phyloP scores from a whole-genome alignment of 1,284 basidiomycete genomes.

The Cryptococcus sp. region DNA sequence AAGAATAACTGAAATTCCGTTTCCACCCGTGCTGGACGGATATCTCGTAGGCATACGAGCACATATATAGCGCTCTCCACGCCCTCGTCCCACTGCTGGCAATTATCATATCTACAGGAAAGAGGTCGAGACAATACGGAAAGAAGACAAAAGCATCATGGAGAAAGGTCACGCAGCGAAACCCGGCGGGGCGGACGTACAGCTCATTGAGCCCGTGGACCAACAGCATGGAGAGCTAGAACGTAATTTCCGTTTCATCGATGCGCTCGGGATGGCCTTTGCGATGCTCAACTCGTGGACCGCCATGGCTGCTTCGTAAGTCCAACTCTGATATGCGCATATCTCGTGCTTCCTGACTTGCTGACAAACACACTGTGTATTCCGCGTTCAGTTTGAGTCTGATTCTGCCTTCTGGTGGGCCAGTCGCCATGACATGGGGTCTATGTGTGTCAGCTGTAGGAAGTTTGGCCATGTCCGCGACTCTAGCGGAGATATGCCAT shows the following conservation, averaged over 20 bases:
- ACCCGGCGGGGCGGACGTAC: not conserved
- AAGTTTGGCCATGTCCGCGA: slow-evolving; percentile 30
- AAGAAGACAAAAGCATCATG: not conserved
- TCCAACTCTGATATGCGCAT: not conserved
- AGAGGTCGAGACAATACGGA: no score
- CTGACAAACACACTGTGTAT: not conserved
- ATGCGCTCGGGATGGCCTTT: slow-evolving; percentile 23
- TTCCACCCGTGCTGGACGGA: no score
- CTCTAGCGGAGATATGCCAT: slow-evolving; percentile 28
- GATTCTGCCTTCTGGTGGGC: slow-evolving; percentile 43
- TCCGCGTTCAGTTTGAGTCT: slow-evolving; percentile 17
- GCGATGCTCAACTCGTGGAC: slow-evolving; percentile 29
- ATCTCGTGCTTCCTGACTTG: not conserved
- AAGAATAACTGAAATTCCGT: no score
- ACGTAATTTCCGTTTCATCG: slow-evolving; percentile 24
- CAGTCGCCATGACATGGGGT: slow-evolving; percentile 48
- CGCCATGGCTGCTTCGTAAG: slow-evolving; percentile 10
- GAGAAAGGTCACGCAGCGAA: not conserved
- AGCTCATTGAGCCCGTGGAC: slow-evolving; percentile 1
- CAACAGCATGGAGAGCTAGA: slow-evolving; percentile 11
- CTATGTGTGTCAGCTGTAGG: slow-evolving; percentile 40
- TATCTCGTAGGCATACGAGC: no score
- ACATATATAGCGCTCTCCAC: no score
- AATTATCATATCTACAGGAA: no score
- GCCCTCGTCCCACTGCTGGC: no score